These are phyloP conservation scores for Capronia coronata DNA, from an alignment of 2,329 filamentous ascomycete species.

Conservation along the genomic window DNA sequence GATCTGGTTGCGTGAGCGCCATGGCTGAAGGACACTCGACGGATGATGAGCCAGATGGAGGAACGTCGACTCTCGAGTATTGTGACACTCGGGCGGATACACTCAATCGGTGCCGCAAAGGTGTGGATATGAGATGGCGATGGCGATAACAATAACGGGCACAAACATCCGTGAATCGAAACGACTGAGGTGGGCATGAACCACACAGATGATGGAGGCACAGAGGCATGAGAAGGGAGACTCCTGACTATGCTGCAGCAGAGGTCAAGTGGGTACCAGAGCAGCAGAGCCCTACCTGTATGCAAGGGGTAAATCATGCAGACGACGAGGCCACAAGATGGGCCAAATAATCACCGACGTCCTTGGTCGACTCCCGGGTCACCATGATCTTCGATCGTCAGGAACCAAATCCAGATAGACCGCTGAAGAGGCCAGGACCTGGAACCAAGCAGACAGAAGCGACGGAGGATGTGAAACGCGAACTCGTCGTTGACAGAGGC, in stretches of 20 bases:
- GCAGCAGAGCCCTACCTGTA: slow-evolving; percentile 6
- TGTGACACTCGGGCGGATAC: not conserved
- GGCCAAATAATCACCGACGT: slow-evolving; percentile 3
- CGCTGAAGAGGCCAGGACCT: not conserved
- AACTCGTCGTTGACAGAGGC: not conserved
- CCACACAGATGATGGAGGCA: not conserved
- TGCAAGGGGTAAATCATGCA: slow-evolving; percentile 9
- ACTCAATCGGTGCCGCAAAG: slow-evolving; percentile 5
- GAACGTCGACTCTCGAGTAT: slow-evolving; percentile 11
- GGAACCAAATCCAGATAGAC: slow-evolving; percentile 7
- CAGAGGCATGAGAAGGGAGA: not conserved
- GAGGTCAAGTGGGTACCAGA: slow-evolving; percentile 1
- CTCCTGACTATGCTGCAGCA: not conserved
- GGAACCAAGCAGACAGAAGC: not conserved
- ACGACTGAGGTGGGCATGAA: not conserved
- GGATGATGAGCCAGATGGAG: not conserved
- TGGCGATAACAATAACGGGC: not conserved
- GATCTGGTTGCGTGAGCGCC: not conserved
- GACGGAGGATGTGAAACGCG: not conserved
- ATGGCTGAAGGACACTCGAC: not conserved
- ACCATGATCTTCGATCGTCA: slow-evolving; percentile 13
- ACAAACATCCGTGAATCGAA: not conserved
- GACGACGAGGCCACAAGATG: not conserved
- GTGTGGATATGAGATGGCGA: slow-evolving; percentile 5
- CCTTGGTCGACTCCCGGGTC: slow-evolving; percentile 3